Percentiles rank a stretch among this genome's conserved stretches.
These are phyloP conservation scores for Boletus reticulatus DNA, from an alignment of 768 basidiomycete species.

Conservation along the genomic window DNA sequence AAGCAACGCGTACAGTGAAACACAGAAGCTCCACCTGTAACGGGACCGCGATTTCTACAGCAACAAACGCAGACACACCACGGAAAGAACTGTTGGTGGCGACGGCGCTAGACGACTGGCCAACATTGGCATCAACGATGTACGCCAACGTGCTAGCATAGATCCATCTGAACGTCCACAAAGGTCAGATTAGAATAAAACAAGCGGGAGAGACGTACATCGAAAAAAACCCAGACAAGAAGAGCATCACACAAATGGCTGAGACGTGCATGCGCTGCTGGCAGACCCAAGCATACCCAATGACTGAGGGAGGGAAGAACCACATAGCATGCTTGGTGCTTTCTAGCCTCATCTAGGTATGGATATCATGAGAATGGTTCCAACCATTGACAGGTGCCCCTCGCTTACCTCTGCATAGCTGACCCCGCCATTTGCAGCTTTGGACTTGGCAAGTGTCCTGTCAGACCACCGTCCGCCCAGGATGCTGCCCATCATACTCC, in stretches of 20 bases:
- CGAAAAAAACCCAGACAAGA: constrained; percentile 69
- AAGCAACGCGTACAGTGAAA: background rate
- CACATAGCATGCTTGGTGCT: constrained; percentile 60
- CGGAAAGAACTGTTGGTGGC: constrained; percentile 78
- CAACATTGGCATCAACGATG: constrained; percentile 84
- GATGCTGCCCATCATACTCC: constrained; percentile 54
- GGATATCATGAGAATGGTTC: background rate
- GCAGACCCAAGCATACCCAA: constrained; percentile 79
- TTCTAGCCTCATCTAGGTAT: constrained; percentile 64
- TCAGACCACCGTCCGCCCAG: constrained; percentile 64
- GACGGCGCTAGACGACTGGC: constrained; percentile 73
- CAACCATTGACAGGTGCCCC: too few species aligned
- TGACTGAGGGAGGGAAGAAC: constrained; percentile 50
- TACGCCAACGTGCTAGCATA: constrained; percentile 79
- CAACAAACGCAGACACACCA: constrained; percentile 66
- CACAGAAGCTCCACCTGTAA: constrained; percentile 42
- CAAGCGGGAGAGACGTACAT: constrained; percentile 47
- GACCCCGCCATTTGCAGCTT: constrained; percentile 45
- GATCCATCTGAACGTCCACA: constrained; percentile 42
- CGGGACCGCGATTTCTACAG: constrained; percentile 73
- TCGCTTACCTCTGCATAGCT: constrained; percentile 62
- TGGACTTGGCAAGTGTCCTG: constrained; percentile 42
- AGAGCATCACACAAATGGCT: constrained; percentile 71
- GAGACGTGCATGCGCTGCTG: constrained; percentile 62
- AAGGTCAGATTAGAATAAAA: background rate